Conservation (phyloP, 2,329 filamentous ascomycete genomes). For the Penicillium sp. region DNA sequence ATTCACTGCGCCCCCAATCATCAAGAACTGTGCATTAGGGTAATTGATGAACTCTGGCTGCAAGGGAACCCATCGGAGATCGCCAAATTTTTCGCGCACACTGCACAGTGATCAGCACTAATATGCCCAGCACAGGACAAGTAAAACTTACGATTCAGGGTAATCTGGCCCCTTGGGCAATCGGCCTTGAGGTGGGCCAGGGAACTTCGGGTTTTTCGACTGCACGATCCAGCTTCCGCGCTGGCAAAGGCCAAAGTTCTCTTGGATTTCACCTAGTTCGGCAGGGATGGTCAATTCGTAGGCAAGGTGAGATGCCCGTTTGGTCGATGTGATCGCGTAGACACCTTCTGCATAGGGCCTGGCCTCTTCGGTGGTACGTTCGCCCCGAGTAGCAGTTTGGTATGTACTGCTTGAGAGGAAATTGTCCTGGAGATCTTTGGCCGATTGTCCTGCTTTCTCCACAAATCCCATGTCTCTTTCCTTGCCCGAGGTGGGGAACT, state of each 20-base stretch:
- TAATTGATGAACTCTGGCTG: conserved; percentile 74
- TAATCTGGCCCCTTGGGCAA: conserved; percentile 68
- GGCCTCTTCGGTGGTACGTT: conserved; percentile 66
- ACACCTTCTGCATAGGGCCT: conserved; percentile 80
- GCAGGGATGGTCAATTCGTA: conserved; percentile 76
- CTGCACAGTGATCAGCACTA: conserved; percentile 37
- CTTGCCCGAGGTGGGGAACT: conserved; percentile 65
- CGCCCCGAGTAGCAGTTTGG: conserved; percentile 71
- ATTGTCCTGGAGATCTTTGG: conserved; percentile 68
- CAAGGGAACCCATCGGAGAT: conserved; percentile 71
- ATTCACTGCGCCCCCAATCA: conserved; percentile 63
- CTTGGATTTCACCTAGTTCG: conserved; percentile 69
- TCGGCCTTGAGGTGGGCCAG: conserved; percentile 62
- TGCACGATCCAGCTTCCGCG: conserved; percentile 77
- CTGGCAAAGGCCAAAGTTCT: conserved; percentile 68
- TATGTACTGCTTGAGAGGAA: conserved; percentile 70
- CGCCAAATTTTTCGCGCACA: conserved; percentile 69
- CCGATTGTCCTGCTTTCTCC: conserved; percentile 67
- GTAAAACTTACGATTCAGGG: conserved; percentile 60
- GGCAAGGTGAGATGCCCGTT: conserved; percentile 70
- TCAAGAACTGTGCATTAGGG: conserved; percentile 70
- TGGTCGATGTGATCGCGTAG: conserved; percentile 74
- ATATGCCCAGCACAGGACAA: not conserved
- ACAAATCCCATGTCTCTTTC: conserved; percentile 82
- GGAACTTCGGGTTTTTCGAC: conserved; percentile 73